A percentile compares a stretch with the other conserved stretches of the same genome.
Evolutionary conservation across 305 asterid genomes (phyloP).

Genomic region (Fraxinus paxiana): DNA sequence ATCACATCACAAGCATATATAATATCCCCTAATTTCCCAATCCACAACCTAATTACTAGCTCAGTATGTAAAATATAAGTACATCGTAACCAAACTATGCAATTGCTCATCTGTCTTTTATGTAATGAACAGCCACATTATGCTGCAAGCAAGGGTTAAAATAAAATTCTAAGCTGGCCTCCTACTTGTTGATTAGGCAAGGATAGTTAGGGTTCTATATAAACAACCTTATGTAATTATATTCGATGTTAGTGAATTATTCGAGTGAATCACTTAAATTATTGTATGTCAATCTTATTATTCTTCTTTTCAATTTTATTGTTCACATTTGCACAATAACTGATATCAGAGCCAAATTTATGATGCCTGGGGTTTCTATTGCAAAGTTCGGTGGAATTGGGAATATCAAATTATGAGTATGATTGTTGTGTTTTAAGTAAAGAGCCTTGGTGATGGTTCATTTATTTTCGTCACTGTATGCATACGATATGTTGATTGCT

Average conservation of each 20-base stretch:
- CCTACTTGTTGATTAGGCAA: not conserved
- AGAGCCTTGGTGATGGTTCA: not conserved
- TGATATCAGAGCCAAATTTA: not conserved
- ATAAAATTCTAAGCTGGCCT: not conserved
- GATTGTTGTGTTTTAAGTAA: no score
- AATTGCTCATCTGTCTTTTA: not conserved
- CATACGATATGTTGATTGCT: not conserved
- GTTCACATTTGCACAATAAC: not conserved
- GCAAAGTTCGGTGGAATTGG: not conserved
- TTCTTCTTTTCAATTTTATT: not conserved
- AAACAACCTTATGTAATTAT: not conserved
- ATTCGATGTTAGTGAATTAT: not conserved
- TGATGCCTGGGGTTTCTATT: not conserved
- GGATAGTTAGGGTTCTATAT: not conserved
- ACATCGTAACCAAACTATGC: not conserved
- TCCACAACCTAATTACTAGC: slow-evolving; percentile 31
- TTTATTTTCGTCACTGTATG: no score
- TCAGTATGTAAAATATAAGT: slow-evolving; percentile 36
- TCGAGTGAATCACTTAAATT: not conserved
- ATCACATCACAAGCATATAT: not conserved
- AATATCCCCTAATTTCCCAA: not conserved
- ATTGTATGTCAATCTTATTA: not conserved
- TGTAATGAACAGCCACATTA: not conserved
- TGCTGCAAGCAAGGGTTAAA: not conserved
- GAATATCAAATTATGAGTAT: no score